Percentiles rank a stretch among this genome's conserved stretches.
Evolutionary conservation across 2,329 filamentous ascomycete species (phyloP).

Genomic region (Hypoxylon sp.): DNA sequence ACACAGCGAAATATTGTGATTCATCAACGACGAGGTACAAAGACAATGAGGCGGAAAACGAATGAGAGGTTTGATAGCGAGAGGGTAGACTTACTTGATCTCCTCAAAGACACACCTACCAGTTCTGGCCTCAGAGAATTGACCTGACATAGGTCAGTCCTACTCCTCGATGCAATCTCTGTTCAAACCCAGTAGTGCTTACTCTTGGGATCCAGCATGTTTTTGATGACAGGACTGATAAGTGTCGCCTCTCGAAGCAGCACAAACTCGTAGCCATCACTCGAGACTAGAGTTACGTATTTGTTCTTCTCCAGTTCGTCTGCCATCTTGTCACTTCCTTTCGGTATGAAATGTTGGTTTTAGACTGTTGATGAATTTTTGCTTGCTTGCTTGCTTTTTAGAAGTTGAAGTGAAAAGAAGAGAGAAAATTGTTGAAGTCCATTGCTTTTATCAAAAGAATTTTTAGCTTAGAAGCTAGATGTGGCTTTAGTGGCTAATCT

Average conservation of each 20-base stretch:
- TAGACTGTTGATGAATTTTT: too few species aligned
- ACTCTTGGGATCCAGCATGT: conserved; percentile 77
- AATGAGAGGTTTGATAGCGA: neutral
- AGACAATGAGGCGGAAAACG: neutral
- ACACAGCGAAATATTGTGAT: conserved; percentile 53
- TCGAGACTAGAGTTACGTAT: conserved; percentile 80
- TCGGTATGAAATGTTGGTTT: too few species aligned
- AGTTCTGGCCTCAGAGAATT: conserved; percentile 70
- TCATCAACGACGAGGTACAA: conserved; percentile 48
- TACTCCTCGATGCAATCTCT: neutral
- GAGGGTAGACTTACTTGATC: conserved; percentile 68
- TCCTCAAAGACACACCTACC: conserved; percentile 74
- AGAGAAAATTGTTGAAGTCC: too few species aligned
- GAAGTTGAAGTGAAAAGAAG: neutral
- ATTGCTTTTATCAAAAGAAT: too few species aligned
- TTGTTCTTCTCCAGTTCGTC: too few species aligned
- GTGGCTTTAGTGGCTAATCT: conserved; percentile 3
- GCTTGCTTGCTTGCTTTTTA: neutral
- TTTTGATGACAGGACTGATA: conserved; percentile 75
- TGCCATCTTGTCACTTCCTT: conserved; percentile 36
- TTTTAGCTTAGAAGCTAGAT: neutral
- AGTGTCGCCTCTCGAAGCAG: conserved; percentile 75
- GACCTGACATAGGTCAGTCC: conserved; percentile 53
- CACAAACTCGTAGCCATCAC: conserved; percentile 80
- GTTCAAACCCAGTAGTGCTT: conserved; percentile 38